Percentiles rank a stretch among this genome's conserved stretches.
These are phyloP conservation scores for Eucalyptus cloeziana DNA, from an alignment of 345 rosid species.

Conservation along the genomic window DNA sequence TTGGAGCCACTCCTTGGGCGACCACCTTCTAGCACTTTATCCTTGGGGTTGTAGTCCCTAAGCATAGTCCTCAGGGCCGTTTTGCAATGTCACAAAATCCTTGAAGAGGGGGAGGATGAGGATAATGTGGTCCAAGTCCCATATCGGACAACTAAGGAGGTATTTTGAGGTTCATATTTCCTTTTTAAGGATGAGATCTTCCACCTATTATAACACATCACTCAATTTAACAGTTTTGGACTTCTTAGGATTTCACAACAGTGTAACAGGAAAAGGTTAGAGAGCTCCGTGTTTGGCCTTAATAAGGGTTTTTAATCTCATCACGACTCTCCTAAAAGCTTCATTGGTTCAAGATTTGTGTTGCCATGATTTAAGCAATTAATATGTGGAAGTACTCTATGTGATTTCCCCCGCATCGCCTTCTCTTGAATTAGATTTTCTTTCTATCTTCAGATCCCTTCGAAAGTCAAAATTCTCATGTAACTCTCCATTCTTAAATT, in stretches of 20 bases:
- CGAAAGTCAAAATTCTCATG: not conserved
- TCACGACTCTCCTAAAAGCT: not conserved
- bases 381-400: not conserved
- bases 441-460: not conserved
- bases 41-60: fast-evolving
- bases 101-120: too few relatives aligned
- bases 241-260: not conserved
- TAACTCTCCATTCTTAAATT: not conserved
- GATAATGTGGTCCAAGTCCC: too few relatives aligned
- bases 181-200: too few relatives aligned
- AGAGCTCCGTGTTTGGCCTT: too few relatives aligned
- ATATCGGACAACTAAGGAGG: too few relatives aligned
- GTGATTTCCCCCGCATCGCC: not conserved
- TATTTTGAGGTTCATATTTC: too few relatives aligned
- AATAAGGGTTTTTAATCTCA: too few relatives aligned
- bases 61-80: too few relatives aligned
- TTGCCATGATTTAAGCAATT: not conserved
- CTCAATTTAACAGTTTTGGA: not conserved
- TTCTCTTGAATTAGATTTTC: not conserved
- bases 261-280: too few relatives aligned
- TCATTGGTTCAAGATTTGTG: not conserved
- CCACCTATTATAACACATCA: too few relatives aligned
- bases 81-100: too few relatives aligned
- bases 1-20: fast-evolving
- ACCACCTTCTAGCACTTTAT: too few relatives aligned